Conservation (phyloP, 768 basidiomycete species). For the Tylopilus intermedius region DNA sequence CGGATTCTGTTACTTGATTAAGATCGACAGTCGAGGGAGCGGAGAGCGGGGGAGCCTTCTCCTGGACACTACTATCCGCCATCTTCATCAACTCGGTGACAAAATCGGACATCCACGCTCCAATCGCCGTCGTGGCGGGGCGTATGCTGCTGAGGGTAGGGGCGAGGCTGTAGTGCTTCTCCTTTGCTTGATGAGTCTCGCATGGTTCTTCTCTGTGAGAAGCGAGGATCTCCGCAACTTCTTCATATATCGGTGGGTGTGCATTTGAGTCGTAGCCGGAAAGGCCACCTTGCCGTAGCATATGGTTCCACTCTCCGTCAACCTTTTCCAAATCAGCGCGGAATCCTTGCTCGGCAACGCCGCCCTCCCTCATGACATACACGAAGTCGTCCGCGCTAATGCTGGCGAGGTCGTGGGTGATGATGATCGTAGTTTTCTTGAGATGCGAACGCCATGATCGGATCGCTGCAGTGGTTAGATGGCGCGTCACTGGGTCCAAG, state of each 20-base stretch:
- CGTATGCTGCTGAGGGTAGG: slow-evolving; percentile 37
- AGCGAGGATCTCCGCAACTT: slow-evolving; percentile 44
- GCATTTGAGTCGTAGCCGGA: slow-evolving; percentile 36
- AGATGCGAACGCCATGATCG: slow-evolving; percentile 53
- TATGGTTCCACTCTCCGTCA: slow-evolving; percentile 63
- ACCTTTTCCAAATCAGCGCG: slow-evolving; percentile 67
- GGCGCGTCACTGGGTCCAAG: slow-evolving; percentile 80
- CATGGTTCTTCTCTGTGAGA: slow-evolving; percentile 41
- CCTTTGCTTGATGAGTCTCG: slow-evolving; percentile 19
- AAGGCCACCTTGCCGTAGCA: slow-evolving; percentile 64
- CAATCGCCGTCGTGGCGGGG: slow-evolving; percentile 47
- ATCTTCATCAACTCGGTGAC: slow-evolving; percentile 57
- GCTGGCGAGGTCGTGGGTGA: slow-evolving; percentile 92
- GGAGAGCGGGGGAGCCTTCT: slow-evolving; percentile 17
- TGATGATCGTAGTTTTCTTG: slow-evolving; percentile 56
- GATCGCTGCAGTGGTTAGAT: slow-evolving; percentile 75
- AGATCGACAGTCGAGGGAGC: slow-evolving; percentile 15
- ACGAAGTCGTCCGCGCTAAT: slow-evolving; percentile 77
- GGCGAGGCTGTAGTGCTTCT: slow-evolving; percentile 42
- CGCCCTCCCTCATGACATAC: slow-evolving; percentile 82
- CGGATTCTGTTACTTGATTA: slow-evolving; percentile 19
- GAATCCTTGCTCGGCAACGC: slow-evolving; percentile 83
- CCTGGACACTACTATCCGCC: neutral
- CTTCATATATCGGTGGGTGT: slow-evolving; percentile 31
- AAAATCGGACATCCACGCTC: slow-evolving; percentile 85